Percentiles rank a stretch among this genome's conserved stretches.
phyloP scores from a whole-genome alignment of 768 basidiomycete genomes.

The Hygrocybe punicea region DNA sequence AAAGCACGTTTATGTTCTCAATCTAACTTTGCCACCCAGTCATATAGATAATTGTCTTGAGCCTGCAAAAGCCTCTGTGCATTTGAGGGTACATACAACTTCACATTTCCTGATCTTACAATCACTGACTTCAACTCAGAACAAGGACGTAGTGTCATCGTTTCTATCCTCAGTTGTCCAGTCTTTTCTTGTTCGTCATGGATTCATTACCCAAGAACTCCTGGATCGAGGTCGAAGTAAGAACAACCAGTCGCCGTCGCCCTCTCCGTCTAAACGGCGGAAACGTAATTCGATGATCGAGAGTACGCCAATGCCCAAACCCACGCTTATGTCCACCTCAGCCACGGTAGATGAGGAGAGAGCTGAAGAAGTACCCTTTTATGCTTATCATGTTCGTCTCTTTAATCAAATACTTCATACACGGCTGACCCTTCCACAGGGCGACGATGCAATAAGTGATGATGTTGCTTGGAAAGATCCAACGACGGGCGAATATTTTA shows the following conservation, averaged over 20 bases:
- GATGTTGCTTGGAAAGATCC: slow-evolving; percentile 60
- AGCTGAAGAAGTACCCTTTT: slow-evolving; percentile 1
- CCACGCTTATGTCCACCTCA: slow-evolving; percentile 3
- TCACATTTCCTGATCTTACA: slow-evolving; percentile 10
- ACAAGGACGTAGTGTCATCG: slow-evolving; percentile 50
- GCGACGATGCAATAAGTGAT: slow-evolving; percentile 18
- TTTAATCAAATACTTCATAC: slow-evolving; percentile 11
- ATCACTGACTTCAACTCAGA: slow-evolving; percentile 41
- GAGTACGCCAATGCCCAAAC: neutral
- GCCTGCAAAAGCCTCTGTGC: slow-evolving; percentile 67
- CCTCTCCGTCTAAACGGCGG: slow-evolving; percentile 47
- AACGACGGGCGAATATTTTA: slow-evolving; percentile 52
- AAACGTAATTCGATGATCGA: slow-evolving; percentile 28
- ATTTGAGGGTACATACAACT: slow-evolving; percentile 55
- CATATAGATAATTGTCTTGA: slow-evolving; percentile 77
- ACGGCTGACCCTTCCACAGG: slow-evolving; percentile 9
- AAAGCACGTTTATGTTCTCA: slow-evolving; percentile 79
- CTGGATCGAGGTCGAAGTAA: slow-evolving; percentile 5
- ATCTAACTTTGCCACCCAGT: slow-evolving; percentile 61
- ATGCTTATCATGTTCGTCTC: neutral
- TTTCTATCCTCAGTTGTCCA: slow-evolving; percentile 60
- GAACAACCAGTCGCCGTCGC: slow-evolving; percentile 31
- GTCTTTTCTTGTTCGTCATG: slow-evolving; percentile 60
- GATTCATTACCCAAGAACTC: slow-evolving; percentile 43
- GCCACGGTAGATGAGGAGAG: slow-evolving; percentile 9